Evolutionary conservation across 2,329 filamentous ascomycete species (phyloP).

Genomic region (Penicillium concentricum): DNA sequence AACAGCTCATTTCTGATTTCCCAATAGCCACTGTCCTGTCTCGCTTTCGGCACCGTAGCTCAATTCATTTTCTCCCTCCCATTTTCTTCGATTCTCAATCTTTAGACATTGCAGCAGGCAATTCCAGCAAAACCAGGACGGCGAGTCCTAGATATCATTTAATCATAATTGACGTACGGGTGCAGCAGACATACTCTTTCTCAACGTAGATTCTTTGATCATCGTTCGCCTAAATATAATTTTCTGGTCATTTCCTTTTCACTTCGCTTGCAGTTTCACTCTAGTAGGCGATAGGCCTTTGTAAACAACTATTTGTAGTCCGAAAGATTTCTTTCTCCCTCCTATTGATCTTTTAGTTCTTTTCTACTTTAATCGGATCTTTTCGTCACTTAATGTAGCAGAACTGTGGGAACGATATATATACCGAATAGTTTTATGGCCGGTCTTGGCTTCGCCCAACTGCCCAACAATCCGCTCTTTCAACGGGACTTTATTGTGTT

Average conservation of each 20-base stretch:
- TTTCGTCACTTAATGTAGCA: background rate
- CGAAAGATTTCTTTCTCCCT: background rate
- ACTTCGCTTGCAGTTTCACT: background rate
- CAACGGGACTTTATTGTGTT: background rate
- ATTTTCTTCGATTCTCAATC: too few relatives aligned
- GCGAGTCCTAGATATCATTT: background rate
- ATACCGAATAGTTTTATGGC: background rate
- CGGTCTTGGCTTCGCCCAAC: too few relatives aligned
- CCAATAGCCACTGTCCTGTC: background rate
- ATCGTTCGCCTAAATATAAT: background rate
- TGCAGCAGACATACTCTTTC: background rate
- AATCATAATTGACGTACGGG: background rate
- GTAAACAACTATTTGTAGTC: background rate
- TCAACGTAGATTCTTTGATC: background rate
- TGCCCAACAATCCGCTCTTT: background rate
- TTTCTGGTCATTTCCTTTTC: background rate
- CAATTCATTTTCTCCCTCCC: too few relatives aligned
- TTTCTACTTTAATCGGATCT: background rate
- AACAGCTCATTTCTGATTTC: constrained; percentile 5
- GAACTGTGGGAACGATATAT: background rate
- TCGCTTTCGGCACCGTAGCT: too few relatives aligned
- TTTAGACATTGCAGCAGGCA: too few relatives aligned
- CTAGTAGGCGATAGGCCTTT: background rate
- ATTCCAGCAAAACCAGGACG: too few relatives aligned
- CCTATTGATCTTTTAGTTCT: background rate